These are phyloP conservation scores for Linnemannia zychae DNA, from an alignment of 192 early-diverging fungal species.

Conservation along the genomic window DNA sequence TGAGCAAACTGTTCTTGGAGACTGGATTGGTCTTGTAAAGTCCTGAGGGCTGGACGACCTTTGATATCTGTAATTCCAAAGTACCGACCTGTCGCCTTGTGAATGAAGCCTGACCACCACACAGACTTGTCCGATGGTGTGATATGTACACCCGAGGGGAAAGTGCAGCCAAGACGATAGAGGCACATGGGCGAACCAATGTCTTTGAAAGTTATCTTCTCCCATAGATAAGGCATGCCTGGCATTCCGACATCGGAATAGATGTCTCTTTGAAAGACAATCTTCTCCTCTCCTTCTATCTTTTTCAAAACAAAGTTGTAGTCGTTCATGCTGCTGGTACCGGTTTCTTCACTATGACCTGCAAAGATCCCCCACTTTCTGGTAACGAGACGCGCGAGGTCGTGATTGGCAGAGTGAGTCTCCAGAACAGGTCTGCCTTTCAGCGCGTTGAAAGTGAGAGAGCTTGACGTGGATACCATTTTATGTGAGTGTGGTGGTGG, in stretches of 20 bases:
- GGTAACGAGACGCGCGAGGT: too few species aligned
- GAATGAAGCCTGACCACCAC: not conserved
- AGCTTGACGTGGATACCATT: too few species aligned
- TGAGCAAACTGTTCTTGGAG: not conserved
- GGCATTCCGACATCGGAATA: too few species aligned
- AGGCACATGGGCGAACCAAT: not conserved
- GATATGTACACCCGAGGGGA: slow-evolving; percentile 4
- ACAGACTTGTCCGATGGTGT: not conserved
- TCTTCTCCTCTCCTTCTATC: too few species aligned
- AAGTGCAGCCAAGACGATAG: slow-evolving; percentile 9
- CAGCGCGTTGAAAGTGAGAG: too few species aligned
- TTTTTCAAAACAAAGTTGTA: too few species aligned
- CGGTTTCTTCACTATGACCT: too few species aligned
- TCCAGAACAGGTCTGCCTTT: too few species aligned
- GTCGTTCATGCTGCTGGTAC: too few species aligned
- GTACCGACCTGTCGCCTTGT: not conserved
- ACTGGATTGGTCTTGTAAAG: not conserved
- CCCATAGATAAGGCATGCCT: not conserved
- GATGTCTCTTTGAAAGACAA: too few species aligned
- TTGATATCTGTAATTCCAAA: slow-evolving; percentile 7
- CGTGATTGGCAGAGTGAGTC: too few species aligned
- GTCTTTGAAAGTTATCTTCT: not conserved
- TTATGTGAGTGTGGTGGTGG: too few species aligned
- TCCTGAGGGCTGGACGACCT: not conserved
- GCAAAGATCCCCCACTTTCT: not conserved